A percentile compares a stretch with the other conserved stretches of the same genome.
Conservation (phyloP, 148 eudicot genomes). For the Dysphania ambrosioides region DNA sequence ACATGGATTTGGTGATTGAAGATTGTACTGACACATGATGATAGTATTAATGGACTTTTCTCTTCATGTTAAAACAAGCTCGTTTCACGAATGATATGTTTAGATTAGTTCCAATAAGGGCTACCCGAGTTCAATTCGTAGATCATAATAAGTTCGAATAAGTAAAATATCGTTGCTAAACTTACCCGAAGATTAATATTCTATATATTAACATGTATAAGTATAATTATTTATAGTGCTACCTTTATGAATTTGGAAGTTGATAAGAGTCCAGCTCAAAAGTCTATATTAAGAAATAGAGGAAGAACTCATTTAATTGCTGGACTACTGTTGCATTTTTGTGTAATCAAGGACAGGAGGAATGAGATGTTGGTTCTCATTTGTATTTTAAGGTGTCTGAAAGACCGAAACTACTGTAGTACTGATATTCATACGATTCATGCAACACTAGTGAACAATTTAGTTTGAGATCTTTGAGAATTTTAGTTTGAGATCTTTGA, state of each 20-base stretch:
- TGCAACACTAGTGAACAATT: no score
- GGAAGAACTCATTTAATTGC: not conserved
- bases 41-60: no score
- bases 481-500: not conserved
- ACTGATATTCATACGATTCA: not conserved
- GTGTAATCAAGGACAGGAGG: not conserved
- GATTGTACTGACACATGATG: not conserved
- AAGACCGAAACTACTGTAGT: not conserved
- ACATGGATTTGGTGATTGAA: not conserved
- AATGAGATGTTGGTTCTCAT: not conserved
- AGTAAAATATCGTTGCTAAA: no score
- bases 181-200: no score
- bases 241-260: no score
- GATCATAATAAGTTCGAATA: no score
- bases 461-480: not conserved
- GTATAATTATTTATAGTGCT: no score
- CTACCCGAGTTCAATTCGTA: no score
- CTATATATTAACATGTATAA: no score
- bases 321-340: not conserved
- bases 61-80: no score
- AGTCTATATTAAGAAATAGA: not conserved
- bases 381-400: not conserved
- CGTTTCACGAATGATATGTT: no score
- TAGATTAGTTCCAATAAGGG: no score
- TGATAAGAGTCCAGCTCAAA: not conserved